These are phyloP conservation scores for Letharia lupina DNA, from an alignment of 495 filamentous ascomycete species.

Conservation along the genomic window DNA sequence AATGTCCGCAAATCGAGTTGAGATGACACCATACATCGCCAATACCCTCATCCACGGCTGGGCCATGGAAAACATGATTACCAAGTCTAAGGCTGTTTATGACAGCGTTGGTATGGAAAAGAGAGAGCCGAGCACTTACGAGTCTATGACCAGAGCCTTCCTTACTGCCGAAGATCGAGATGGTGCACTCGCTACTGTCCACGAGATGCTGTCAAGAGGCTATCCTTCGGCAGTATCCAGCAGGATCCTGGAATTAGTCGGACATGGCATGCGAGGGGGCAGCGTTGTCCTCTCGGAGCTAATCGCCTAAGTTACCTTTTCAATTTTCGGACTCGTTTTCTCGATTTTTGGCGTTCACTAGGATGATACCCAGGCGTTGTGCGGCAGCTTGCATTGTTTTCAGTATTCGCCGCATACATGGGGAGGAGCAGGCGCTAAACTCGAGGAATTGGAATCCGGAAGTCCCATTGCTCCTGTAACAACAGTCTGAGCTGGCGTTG, in stretches of 20 bases:
- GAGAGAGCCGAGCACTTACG: slow-evolving; percentile 96
- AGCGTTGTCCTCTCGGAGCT: slow-evolving; percentile 15
- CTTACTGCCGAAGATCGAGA: slow-evolving; percentile 71
- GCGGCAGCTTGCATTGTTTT: slow-evolving; percentile 1
- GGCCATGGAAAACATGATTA: slow-evolving; percentile 75
- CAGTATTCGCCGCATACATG: background rate
- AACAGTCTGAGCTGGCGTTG: slow-evolving; percentile 17
- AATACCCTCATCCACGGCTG: slow-evolving; percentile 99
- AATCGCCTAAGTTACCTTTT: slow-evolving; percentile 5
- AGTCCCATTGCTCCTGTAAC: slow-evolving; percentile 14
- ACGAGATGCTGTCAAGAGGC: slow-evolving; percentile 83
- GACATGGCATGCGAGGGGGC: slow-evolving; percentile 41
- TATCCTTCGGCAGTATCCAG: slow-evolving; percentile 86
- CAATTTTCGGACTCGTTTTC: background rate
- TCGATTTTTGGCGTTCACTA: background rate
- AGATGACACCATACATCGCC: slow-evolving; percentile 94
- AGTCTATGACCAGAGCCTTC: slow-evolving; percentile 95
- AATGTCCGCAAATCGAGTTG: slow-evolving; percentile 64
- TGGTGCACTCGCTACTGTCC: slow-evolving; percentile 64
- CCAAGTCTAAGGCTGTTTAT: slow-evolving; percentile 71
- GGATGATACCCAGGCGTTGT: slow-evolving; percentile 21
- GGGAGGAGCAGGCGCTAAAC: background rate
- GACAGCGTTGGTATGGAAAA: slow-evolving; percentile 59
- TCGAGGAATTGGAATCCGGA: background rate
- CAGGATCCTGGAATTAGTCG: slow-evolving; percentile 86